Evolutionary conservation across 805 yeast species (phyloP), one percentile per base, ranked within the genome.

Genomic region (Wickerhamomyces subpelliculosus): DNA sequence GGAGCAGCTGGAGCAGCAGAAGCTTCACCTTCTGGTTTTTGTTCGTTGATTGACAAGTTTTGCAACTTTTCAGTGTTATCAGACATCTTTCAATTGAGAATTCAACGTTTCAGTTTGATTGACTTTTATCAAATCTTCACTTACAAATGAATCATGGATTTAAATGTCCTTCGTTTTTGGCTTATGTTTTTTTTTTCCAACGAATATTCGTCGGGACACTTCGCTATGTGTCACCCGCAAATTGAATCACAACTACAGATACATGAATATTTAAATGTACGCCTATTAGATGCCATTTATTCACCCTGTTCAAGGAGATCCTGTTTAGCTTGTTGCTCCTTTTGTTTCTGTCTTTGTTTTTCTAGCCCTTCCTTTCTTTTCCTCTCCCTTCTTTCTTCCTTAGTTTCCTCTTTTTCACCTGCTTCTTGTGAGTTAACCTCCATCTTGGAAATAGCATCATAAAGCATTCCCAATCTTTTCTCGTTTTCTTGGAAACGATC

Each of bases 401-500:
- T 76, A 0, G 80, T 67, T 46, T 78, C 84, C 29, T 36, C 42
- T 12, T 39, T 37, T 22, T 27, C 31, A 2, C 12, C 34, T 16
- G 19, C 32, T 0, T 12, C 34, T 20, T 33, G 16, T 13, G 27
- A 34, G 5, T 35, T 31, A 4, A 43, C 38, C 14, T 42, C 35
- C 47, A 74, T 54, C 4, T 39, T 34, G 9, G 62, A 64, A 18
- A 80, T 66, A 5, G 70, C 67, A 2, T 55, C 39, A 35, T 66
- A 62, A 17, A 84, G 53, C 36, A 65, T 70, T 6, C 67, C 61
- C 50, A 83, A 64, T 43, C 83, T 80, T 39, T 61, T 64, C 34
- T 61, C 63, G 57, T 86, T 86, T 52, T 85, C 93, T 8, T 53
- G 57, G 51, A 84, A 87, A 46, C 89, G 67, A 36, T 75, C 83